A percentile compares a stretch with the other conserved stretches of the same genome.
Conservation (phyloP, 805 yeast genomes). For the Tetrapisispora arboricola region DNA sequence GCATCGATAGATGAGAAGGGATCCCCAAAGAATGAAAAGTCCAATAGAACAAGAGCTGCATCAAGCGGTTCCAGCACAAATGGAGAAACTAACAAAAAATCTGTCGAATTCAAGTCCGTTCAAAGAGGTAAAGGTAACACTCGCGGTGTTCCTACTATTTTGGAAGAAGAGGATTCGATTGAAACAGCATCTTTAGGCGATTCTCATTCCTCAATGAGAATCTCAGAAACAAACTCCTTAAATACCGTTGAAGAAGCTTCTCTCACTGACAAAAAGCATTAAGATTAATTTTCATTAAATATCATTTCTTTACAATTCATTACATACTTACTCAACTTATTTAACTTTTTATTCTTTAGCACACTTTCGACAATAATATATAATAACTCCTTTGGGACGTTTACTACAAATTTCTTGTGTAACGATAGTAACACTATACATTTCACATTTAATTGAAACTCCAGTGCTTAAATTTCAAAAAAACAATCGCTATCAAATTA, state of each 20-base stretch:
- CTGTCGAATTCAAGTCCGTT: slow-evolving; percentile 25
- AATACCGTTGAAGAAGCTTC: neutral
- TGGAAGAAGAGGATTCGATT: slow-evolving; percentile 21
- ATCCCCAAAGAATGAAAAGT: slow-evolving; percentile 4
- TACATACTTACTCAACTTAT: neutral
- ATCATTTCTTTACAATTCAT: too few species aligned
- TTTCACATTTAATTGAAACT: too few species aligned
- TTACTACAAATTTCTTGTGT: too few species aligned
- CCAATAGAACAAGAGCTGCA: slow-evolving; percentile 11
- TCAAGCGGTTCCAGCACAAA: slow-evolving; percentile 8
- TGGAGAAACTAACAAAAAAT: slow-evolving; percentile 15
- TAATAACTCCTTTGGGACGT: neutral
- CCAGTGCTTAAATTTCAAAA: too few species aligned
- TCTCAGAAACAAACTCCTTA: slow-evolving; percentile 3
- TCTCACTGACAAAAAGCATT: neutral
- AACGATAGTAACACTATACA: too few species aligned
- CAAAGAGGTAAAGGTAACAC: slow-evolving; percentile 17
- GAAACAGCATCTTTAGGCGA: slow-evolving; percentile 19
- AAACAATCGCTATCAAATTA: too few species aligned
- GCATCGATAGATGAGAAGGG: slow-evolving; percentile 7
- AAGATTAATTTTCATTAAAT: too few species aligned
- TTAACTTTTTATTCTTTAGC: neutral
- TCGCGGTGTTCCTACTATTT: slow-evolving; percentile 26
- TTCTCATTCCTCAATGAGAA: slow-evolving; percentile 7
- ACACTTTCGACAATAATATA: neutral